These are phyloP conservation scores for Hygrocybe coccinea DNA, from an alignment of 768 basidiomycete species.

Conservation along the genomic window DNA sequence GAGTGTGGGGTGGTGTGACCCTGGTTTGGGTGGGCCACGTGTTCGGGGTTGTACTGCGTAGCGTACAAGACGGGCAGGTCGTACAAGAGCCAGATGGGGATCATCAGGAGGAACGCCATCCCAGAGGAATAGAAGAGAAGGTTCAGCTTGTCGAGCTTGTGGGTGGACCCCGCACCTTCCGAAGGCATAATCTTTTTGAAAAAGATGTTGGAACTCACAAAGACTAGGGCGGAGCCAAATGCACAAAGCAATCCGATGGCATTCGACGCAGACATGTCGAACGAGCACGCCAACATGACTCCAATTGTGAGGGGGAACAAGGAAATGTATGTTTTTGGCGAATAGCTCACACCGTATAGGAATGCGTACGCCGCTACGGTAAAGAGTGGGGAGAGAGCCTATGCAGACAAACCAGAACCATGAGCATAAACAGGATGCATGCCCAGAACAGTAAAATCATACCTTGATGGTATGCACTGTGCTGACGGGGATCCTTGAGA, in stretches of 20 bases:
- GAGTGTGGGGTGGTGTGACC: slow-evolving; percentile 52
- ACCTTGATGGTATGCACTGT: slow-evolving; percentile 99
- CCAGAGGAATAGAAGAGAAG: slow-evolving; percentile 89
- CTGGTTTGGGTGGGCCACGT: slow-evolving; percentile 43
- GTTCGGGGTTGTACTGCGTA: slow-evolving; percentile 33
- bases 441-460: slow-evolving; percentile 18
- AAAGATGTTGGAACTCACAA: slow-evolving; percentile 97
- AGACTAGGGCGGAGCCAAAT: slow-evolving; percentile 93
- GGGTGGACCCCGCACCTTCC: slow-evolving; percentile 43
- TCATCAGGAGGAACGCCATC: slow-evolving; percentile 93
- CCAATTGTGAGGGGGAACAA: slow-evolving; percentile 92
- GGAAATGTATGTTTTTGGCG: slow-evolving; percentile 84
- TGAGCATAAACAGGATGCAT: background rate
- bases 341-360: slow-evolving; percentile 91
- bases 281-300: slow-evolving; percentile 96
- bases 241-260: slow-evolving; percentile 85
- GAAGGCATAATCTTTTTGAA: slow-evolving; percentile 98
- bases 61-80: slow-evolving; percentile 71
- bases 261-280: slow-evolving; percentile 86
- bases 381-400: slow-evolving; percentile 96
- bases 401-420: slow-evolving; percentile 3
- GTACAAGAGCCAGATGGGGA: slow-evolving; percentile 89
- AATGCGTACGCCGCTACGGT: slow-evolving; percentile 94
- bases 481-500: slow-evolving; percentile 91
- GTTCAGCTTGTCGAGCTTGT: slow-evolving; percentile 96